Percentiles rank a stretch among this genome's conserved stretches.
Evolutionary conservation across 2,329 filamentous ascomycete species (phyloP).

Genomic region (Paraconiothyrium brasiliense): DNA sequence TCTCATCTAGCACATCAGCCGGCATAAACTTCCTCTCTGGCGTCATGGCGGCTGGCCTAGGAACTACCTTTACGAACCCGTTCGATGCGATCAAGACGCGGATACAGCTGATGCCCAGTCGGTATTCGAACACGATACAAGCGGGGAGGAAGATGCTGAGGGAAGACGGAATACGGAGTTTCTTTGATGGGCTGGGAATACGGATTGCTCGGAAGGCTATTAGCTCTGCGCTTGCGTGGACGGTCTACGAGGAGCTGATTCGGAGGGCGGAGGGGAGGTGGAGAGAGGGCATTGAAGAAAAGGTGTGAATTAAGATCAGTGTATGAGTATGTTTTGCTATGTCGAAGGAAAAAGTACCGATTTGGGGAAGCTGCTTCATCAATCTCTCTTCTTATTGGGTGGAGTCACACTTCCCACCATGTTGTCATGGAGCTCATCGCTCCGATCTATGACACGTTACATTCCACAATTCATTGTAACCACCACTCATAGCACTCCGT

Average conservation of each 20-base stretch:
- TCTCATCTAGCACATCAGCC: conserved; percentile 58
- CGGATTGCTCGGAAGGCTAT: conserved; percentile 91
- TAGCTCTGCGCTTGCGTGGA: conserved; percentile 96
- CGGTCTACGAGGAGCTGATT: conserved; percentile 92
- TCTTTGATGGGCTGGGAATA: conserved; percentile 87
- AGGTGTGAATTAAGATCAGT: conserved; percentile 24
- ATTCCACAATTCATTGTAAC: too few relatives aligned
- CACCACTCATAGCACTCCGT: too few relatives aligned
- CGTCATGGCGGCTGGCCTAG: conserved; percentile 79
- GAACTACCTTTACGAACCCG: conserved; percentile 91
- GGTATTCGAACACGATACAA: conserved; percentile 83
- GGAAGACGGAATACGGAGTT: conserved; percentile 80
- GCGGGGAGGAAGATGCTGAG: conserved; percentile 79
- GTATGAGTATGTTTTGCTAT: conserved; percentile 18
- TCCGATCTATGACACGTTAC: not conserved
- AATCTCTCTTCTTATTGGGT: conserved; percentile 1
- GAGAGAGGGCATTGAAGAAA: conserved; percentile 39
- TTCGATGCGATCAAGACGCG: conserved; percentile 97
- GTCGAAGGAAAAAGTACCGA: not conserved
- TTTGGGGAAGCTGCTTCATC: not conserved
- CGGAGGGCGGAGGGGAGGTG: conserved; percentile 69
- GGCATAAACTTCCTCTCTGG: conserved; percentile 88
- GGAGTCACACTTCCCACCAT: not conserved
- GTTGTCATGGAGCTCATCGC: conserved; percentile 6
- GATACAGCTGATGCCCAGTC: conserved; percentile 85